A percentile compares a stretch with the other conserved stretches of the same genome.
These are phyloP conservation scores for Fusarium virguliforme DNA, from an alignment of 2,329 filamentous ascomycete species.

Conservation along the genomic window DNA sequence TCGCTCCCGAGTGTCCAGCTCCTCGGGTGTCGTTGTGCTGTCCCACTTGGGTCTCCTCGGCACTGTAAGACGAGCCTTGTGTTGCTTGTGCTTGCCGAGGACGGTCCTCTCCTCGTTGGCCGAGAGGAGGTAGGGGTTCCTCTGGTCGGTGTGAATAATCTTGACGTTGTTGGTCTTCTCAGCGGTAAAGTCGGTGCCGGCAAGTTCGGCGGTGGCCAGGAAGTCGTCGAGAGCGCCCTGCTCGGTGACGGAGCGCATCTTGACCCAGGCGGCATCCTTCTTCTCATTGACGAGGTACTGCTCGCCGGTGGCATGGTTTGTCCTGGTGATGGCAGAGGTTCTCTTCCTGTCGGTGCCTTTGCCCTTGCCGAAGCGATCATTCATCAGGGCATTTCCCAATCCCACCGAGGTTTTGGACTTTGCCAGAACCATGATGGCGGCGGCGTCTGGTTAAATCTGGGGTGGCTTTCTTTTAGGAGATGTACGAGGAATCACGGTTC, in stretches of 20 bases:
- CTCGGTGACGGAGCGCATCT: conserved; percentile 99
- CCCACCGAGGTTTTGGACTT: conserved; percentile 97
- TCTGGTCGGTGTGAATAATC: conserved; percentile 97
- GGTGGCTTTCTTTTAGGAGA: conserved; percentile 3
- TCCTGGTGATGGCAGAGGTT: conserved; percentile 72
- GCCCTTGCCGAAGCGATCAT: conserved; percentile 95
- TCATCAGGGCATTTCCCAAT: conserved; percentile 98
- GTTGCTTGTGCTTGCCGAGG: conserved; percentile 85
- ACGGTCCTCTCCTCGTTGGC: conserved; percentile 85
- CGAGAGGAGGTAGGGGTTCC: conserved; percentile 93
- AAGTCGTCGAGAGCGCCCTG: conserved; percentile 98
- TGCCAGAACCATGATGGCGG: conserved; percentile 72
- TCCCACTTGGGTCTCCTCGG: conserved; percentile 94
- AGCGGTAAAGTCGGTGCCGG: conserved; percentile 98
- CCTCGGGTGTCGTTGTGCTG: conserved; percentile 83
- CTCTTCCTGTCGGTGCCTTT: conserved; percentile 89
- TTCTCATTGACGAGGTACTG: conserved; percentile 93
- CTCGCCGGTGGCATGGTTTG: conserved; percentile 85
- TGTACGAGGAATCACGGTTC: conserved; percentile 36
- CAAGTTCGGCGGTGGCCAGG: conserved; percentile 92
- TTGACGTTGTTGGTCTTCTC: conserved; percentile 99
- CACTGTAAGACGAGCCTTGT: conserved; percentile 86
- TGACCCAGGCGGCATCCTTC: conserved; percentile 96
- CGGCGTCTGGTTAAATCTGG: conserved; percentile 16
- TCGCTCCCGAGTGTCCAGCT: conserved; percentile 85